Conservation (phyloP, 805 yeast genomes). For the Cyberlindnera americana region DNA sequence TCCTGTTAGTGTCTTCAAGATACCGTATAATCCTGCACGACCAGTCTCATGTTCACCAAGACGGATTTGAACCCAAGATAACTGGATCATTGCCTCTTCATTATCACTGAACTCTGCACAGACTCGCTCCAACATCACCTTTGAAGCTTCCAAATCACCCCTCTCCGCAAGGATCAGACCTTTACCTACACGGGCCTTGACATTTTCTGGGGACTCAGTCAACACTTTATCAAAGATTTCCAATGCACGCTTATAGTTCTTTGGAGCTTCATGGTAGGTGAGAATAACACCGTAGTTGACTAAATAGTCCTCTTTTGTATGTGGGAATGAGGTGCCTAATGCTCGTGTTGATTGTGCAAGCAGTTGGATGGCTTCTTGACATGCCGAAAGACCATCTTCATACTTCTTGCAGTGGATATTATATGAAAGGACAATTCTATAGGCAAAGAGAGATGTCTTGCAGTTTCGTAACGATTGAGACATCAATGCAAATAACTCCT, state of each 20-base stretch:
- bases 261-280: constrained; percentile 87
- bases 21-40: constrained; percentile 41
- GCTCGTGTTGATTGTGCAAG: constrained; percentile 45
- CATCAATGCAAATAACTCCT: constrained; percentile 47
- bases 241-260: constrained; percentile 72
- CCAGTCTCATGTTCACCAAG: constrained; percentile 51
- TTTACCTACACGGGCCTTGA: constrained; percentile 73
- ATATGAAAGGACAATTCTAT: constrained; percentile 60
- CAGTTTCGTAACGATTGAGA: constrained; percentile 47
- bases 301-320: constrained; percentile 56
- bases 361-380: constrained; percentile 55
- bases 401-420: constrained; percentile 61
- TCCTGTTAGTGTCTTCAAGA: constrained; percentile 39
- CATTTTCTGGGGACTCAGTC: constrained; percentile 39
- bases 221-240: constrained; percentile 66
- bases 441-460: constrained; percentile 51
- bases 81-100: constrained; percentile 58
- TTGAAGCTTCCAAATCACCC: constrained; percentile 54
- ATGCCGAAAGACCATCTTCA: constrained; percentile 54
- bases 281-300: constrained; percentile 71
- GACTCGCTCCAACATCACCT: constrained; percentile 47
- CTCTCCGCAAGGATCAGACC: constrained; percentile 73
- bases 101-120: constrained; percentile 47
- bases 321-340: constrained; percentile 44
- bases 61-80: constrained; percentile 74